These are phyloP conservation scores for Galerina marginata DNA, from an alignment of 768 basidiomycete species.

Conservation along the genomic window DNA sequence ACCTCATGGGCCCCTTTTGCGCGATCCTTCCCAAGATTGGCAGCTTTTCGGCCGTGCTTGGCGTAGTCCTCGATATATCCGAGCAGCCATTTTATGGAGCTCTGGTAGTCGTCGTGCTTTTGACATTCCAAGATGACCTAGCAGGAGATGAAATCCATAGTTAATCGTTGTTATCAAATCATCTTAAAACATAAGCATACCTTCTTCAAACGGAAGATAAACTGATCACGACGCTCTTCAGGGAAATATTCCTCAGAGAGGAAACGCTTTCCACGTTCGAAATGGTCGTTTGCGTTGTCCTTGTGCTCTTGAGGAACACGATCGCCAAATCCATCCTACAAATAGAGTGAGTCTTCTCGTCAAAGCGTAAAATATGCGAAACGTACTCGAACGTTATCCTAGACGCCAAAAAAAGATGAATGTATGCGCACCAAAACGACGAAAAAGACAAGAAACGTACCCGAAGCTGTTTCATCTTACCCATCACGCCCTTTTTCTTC, in stretches of 20 bases:
- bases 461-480: constrained; percentile 40
- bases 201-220: constrained; percentile 94
- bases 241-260: constrained; percentile 88
- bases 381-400: no score
- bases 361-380: no score
- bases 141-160: neutral
- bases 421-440: constrained; percentile 15
- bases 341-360: constrained; percentile 19
- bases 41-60: constrained; percentile 45
- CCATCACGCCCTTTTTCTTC: constrained; percentile 41
- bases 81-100: constrained; percentile 77
- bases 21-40: constrained; percentile 24
- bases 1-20: constrained; percentile 32
- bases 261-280: constrained; percentile 68
- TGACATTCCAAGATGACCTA: constrained; percentile 91
- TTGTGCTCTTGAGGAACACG: constrained; percentile 74
- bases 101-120: constrained; percentile 89
- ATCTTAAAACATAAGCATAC: constrained; percentile 37
- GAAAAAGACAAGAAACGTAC: constrained; percentile 36
- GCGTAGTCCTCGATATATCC: constrained; percentile 67
- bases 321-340: constrained; percentile 39
- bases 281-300: constrained; percentile 55
- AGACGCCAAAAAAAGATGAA: no score
- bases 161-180: neutral
- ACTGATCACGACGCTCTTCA: constrained; percentile 87